Evolutionary conservation across 1,139 yeast species (phyloP), one percentile per base, ranked within the genome.

Genomic region (Pichia sp.): DNA sequence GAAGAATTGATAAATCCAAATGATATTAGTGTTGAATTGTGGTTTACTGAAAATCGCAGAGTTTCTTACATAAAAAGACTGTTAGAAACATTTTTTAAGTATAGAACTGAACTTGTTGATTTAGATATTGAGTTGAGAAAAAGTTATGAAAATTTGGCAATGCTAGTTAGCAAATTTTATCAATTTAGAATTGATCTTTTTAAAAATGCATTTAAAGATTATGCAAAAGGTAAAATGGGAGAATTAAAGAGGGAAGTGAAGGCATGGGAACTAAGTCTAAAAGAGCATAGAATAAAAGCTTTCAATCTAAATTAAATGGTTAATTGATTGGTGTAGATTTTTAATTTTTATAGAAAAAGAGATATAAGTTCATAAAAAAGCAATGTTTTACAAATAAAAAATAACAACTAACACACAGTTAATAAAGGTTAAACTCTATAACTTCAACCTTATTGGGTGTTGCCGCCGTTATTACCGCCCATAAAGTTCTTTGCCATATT

Each of bases 401-500:
- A 18, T 36, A 18, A 36, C 14, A 36, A 36, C 9, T 22, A 22
- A 39, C 22, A 22, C 16, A 39, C 13, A 22, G n/a, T 39, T 19
- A 19, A 22, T 6, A 14, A 39, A 39, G 3, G 11, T 25, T 39
- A 22, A 14, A 14, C 9, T 6, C n/a, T 22, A 14, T 11, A 22
- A 10, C 3, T 2, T 22, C 6, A 25, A 13, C 14, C 1, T 14
- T 39, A 19, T 22, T 39, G 42, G 18, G 9, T 22, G 28, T 14
- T 45, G 14, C 27, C 22, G 36, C 38, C 36, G 25, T 33, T 44
- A 44, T 53, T 49, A 50, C 77, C 77, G 47, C 83, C 83, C 74
- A 76, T 70, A 60, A 78, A 71, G 63, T 79, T 80, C 56, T 70
- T 76, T 46, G 87, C 90, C 79, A 87, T 72, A 61, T 85, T 80